Evolutionary conservation across 768 basidiomycete genomes (phyloP).

Genomic region (Mycena rebaudengoi): DNA sequence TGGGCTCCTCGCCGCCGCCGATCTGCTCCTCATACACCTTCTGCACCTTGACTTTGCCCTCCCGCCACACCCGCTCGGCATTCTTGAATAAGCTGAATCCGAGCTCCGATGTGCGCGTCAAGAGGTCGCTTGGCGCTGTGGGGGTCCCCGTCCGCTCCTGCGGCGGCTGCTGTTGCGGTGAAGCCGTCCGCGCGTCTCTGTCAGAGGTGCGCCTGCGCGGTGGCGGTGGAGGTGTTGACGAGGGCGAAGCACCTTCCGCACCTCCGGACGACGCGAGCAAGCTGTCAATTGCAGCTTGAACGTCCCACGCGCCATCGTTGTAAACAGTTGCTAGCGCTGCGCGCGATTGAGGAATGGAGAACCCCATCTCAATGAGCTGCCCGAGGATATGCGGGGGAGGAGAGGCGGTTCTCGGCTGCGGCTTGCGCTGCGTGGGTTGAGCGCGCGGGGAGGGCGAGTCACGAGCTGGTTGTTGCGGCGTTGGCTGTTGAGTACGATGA

Average conservation of each 20-base stretch:
- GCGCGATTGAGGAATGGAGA: conserved; percentile 79
- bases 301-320: conserved; percentile 73
- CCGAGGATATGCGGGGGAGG: conserved; percentile 90
- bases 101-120: conserved; percentile 45
- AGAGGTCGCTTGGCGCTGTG: conserved; percentile 10
- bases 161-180: conserved; percentile 21
- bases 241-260: conserved; percentile 25
- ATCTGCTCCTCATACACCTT: conserved; percentile 86
- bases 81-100: conserved; percentile 84
- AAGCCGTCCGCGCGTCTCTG: conserved; percentile 8
- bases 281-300: conserved; percentile 82
- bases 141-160: conserved; percentile 24
- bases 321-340: conserved; percentile 66
- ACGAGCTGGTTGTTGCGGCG: conserved; percentile 6
- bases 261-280: conserved; percentile 46
- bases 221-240: neutral
- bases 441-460: conserved; percentile 28
- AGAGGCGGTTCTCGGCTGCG: conserved; percentile 38
- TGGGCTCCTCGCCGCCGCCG: conserved; percentile 34
- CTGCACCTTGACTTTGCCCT: conserved; percentile 79
- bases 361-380: conserved; percentile 96
- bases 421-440: conserved; percentile 21
- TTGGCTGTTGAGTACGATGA: conserved; percentile 13
- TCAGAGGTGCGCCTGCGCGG: conserved; percentile 18
- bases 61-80: conserved; percentile 88